Conservation (phyloP, 108 stramenopile species). For the Aureococcus anophagefferens region DNA sequence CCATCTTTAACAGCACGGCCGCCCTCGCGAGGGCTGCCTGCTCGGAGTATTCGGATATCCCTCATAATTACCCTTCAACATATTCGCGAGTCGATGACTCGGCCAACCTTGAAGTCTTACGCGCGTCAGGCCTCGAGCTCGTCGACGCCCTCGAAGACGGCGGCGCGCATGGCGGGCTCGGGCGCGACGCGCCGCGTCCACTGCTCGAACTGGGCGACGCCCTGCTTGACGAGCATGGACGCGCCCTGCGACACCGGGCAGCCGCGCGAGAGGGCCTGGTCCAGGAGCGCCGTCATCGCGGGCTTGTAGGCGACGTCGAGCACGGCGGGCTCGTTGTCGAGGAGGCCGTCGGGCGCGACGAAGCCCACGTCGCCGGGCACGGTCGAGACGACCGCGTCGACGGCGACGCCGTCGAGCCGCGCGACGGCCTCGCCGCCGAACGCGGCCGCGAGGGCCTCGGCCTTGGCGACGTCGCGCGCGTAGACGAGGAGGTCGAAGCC, state of each 20-base stretch:
- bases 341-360: not conserved
- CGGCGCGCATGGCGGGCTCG: slow-evolving; percentile 67
- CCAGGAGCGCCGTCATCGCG: slow-evolving; percentile 69
- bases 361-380: slow-evolving; percentile 4
- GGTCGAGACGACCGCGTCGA: slow-evolving; percentile 14
- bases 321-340: slow-evolving; percentile 24
- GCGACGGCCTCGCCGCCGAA: slow-evolving; percentile 73
- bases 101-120: too few species aligned
- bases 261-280: slow-evolving; percentile 64
- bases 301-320: slow-evolving; percentile 91
- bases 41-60: too few species aligned
- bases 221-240: slow-evolving; percentile 96
- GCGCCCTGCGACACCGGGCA: slow-evolving; percentile 80
- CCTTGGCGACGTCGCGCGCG: slow-evolving; percentile 85
- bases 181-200: slow-evolving; percentile 85
- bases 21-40: too few species aligned
- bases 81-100: too few species aligned
- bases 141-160: slow-evolving; percentile 65
- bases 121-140: not conserved
- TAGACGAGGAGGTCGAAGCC: slow-evolving; percentile 75
- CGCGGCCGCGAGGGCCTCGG: slow-evolving; percentile 64
- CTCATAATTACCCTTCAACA: too few species aligned
- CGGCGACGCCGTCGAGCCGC: slow-evolving; percentile 37
- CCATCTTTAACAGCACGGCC: too few species aligned
- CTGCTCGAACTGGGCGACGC: slow-evolving; percentile 86